Conservation (phyloP, 345 rosid species). For the Crucihimalaya himalaica region DNA sequence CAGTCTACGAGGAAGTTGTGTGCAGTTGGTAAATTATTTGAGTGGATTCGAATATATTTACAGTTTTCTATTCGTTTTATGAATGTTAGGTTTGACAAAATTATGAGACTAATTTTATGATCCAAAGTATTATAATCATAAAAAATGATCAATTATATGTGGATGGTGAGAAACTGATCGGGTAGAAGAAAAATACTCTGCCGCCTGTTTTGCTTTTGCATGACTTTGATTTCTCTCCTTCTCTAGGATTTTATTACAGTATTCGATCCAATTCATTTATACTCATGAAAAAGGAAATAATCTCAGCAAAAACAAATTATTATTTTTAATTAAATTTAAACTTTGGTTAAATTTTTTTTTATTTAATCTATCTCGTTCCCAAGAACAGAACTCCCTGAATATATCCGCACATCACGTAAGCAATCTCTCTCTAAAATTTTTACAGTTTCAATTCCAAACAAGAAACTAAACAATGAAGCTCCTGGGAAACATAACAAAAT, state of each 20-base stretch:
- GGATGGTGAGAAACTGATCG: too few relatives aligned
- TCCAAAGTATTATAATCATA: too few relatives aligned
- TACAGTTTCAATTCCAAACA: conserved; percentile 22
- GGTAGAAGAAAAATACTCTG: too few relatives aligned
- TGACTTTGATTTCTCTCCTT: too few relatives aligned
- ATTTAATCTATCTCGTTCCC: background rate
- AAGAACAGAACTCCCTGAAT: background rate
- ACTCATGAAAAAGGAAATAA: background rate
- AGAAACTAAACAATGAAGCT: conserved; percentile 7
- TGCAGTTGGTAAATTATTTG: background rate
- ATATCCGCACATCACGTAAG: background rate
- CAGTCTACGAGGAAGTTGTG: background rate
- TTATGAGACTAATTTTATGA: too few relatives aligned
- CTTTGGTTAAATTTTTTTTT: background rate
- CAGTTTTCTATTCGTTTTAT: too few relatives aligned
- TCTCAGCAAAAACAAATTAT: background rate
- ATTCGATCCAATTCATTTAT: too few relatives aligned
- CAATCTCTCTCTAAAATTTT: conserved; percentile 5
- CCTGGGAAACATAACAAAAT: background rate
- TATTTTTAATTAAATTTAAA: background rate
- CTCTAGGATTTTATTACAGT: too few relatives aligned
- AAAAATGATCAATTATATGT: too few relatives aligned
- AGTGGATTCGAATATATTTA: too few relatives aligned
- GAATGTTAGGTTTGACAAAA: background rate
- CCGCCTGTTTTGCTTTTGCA: too few relatives aligned